phyloP scores from a whole-genome alignment of 2,329 filamentous ascomycete species.

The Xylariomycetidae sp. region DNA sequence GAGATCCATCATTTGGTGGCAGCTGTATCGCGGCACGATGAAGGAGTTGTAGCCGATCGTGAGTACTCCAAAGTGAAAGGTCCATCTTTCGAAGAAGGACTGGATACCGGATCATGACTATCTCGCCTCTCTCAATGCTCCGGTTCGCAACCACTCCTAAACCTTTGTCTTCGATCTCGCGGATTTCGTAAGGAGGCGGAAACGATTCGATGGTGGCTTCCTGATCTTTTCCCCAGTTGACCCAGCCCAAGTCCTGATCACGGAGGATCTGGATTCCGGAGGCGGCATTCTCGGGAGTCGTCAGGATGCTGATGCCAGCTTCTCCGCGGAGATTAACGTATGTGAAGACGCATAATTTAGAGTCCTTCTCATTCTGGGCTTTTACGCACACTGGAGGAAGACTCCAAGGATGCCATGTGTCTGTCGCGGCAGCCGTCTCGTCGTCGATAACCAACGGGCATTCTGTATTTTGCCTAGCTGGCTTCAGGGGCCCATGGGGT shows the following conservation, averaged over 20 bases:
- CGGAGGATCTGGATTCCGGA: conserved; percentile 16
- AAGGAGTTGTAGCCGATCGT: conserved; percentile 20
- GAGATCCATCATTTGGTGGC: conserved; percentile 16
- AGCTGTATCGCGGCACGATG: conserved; percentile 22
- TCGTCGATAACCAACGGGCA: conserved; percentile 14
- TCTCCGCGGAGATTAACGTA: conserved; percentile 11
- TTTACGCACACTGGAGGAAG: conserved; percentile 12
- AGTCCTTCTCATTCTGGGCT: conserved; percentile 2
- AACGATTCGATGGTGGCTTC: conserved; percentile 6
- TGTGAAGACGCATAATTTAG: conserved; percentile 14
- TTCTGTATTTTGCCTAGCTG: too few species aligned
- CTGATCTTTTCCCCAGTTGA: conserved; percentile 8
- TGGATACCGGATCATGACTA: conserved; percentile 27
- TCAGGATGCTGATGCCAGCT: conserved; percentile 11
- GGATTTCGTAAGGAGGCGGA: conserved; percentile 20
- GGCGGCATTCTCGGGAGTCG: conserved; percentile 12
- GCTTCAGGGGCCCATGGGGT: not conserved
- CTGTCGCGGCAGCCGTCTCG: conserved; percentile 8
- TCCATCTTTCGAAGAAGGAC: conserved; percentile 23
- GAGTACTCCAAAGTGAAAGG: conserved; percentile 13
- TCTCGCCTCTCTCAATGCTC: conserved; percentile 25
- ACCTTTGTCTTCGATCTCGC: conserved; percentile 24
- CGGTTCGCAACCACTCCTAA: conserved; percentile 27
- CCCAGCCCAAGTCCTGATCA: conserved; percentile 14
- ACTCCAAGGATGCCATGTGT: conserved; percentile 14